Evolutionary conservation across 306 rosid genomes (phyloP), one percentile per base, ranked within the genome.

Genomic region (Vicia faba): DNA sequence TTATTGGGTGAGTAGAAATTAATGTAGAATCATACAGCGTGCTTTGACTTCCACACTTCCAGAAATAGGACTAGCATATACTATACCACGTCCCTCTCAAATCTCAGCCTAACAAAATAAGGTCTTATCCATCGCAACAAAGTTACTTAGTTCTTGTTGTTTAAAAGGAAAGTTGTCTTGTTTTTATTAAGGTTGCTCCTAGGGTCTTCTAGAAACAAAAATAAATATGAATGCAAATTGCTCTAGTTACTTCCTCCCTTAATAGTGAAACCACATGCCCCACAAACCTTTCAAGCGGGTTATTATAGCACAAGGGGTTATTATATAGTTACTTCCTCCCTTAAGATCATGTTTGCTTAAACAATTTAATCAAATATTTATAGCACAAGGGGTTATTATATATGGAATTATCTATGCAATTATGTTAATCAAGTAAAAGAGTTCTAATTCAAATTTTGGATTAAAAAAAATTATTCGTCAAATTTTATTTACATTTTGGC

Each of bases 1-100:
- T 51, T 29, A 1, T 51, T 51, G 58, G 31, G n/a, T 51, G 29
- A 20, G 8, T 20, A 19, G 3, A 19, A 10, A 8, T 2, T n/a
- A n/a, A 7, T 48, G 3, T 23, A 11, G 9, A 20, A 53, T 53
- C 33, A 20, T 11, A 3, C 0, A 38, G 23, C 53, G 53, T 63
- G 39, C 54, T 63, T 63, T 63, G 68, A 63, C 54, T 63, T 25
- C 68, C 4, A 7, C 38, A 62, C 53, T 40, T 40, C 20, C 38
- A 63, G 54, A 41, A 63, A 12, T 43, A 43, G 5, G 3, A 57
- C 61, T 26, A 55, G 5, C 3, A 9, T 50, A 45, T 13, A 43
- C 57, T 16, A 4, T 49, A 16, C 19, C 13, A 57, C 13, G 65
- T 35, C 65, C 46, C 63, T 7, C 12, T 14, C 31, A 59, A 7